Evolutionary conservation across 192 early-diverging fungal species (phyloP), one percentile per base, ranked within the genome.

Genomic region (Physocladia obscura): DNA sequence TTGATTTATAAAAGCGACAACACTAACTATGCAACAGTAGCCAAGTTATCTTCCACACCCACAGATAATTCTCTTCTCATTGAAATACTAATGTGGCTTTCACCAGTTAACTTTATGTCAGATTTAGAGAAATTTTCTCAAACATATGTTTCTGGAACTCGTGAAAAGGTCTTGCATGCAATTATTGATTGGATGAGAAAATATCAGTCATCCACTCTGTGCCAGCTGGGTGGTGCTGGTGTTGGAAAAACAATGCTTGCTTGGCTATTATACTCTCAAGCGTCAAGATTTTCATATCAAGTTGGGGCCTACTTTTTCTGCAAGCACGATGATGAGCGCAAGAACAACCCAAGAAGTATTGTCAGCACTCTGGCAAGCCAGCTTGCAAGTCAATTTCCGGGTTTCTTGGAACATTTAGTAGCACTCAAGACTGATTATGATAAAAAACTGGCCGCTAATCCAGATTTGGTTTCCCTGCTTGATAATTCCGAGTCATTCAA

Each of bases 281-380:
- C 60, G 24, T 38, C 37, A 29, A 47, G 59, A 30, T 17, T 55
- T 22, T 11, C 37, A 30, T 21, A 74, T 62, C 21, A 37, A 52
- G 39, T 74, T 59, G 71, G 57, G n/a, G 70, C n/a, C 11, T 21
- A 36, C n/a, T 73, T 73, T 39, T 73, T 74, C 70, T 72, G 70
- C 38, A 67, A 67, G 59, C 60, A 69, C 2, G 59, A 70, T 39
- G 69, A 70, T 65, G 29, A 30, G 19, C 17, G 40, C 6, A 36
- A 58, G 30, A 70, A 44, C 60, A 39, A 67, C 22, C 21, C 57
- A 6, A 21, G 15, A 15, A 44, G 13, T 13, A 21, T 70, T 15
- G 59, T 70, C 24, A 8, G 11, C 19, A 69, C 69, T 6, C 61
- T 70, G 4, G 52, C 52, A 27, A 6, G 22, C 24, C n/a, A 54